Evolutionary conservation across 192 early-diverging fungal genomes (phyloP).

Genomic region (Coemansia sp.): DNA sequence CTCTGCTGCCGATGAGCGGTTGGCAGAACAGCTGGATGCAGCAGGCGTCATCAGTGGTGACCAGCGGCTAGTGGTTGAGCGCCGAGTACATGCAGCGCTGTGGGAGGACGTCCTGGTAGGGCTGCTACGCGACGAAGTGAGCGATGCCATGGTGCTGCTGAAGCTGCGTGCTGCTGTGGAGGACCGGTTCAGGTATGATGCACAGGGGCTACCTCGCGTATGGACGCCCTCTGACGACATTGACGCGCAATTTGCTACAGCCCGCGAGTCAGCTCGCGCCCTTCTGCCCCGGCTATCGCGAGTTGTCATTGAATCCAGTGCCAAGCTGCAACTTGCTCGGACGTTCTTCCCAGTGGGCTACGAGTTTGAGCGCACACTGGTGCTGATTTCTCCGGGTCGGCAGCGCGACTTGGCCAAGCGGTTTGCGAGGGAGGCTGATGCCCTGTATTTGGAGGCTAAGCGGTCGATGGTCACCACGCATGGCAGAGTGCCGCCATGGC

Average conservation of each 20-base stretch:
- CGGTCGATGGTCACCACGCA: slow-evolving; percentile 86
- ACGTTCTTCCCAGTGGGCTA: slow-evolving; percentile 50
- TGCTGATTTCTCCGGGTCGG: slow-evolving; percentile 59
- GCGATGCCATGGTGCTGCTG: slow-evolving; percentile 78
- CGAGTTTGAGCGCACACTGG: slow-evolving; percentile 62
- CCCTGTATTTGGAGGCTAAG: slow-evolving; percentile 93
- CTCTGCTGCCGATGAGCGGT: slow-evolving; percentile 55
- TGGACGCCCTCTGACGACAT: slow-evolving; percentile 97
- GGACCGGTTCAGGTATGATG: slow-evolving; percentile 92
- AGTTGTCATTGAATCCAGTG: slow-evolving; percentile 53
- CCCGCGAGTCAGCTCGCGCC: slow-evolving; percentile 65
- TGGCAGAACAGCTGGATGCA: slow-evolving; percentile 22
- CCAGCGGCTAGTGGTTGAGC: slow-evolving; percentile 51
- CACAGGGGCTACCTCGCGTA: slow-evolving; percentile 84
- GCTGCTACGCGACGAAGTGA: slow-evolving; percentile 75
- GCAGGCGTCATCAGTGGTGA: slow-evolving; percentile 49
- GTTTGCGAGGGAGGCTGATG: slow-evolving; percentile 89
- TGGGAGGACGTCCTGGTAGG: slow-evolving; percentile 73
- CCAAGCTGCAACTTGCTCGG: not conserved
- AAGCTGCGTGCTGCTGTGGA: slow-evolving; percentile 82
- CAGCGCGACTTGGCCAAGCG: slow-evolving; percentile 70
- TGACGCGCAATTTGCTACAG: slow-evolving; percentile 75
- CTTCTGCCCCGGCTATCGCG: slow-evolving; percentile 71
- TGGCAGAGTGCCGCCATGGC: slow-evolving; percentile 83
- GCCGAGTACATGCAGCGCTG: slow-evolving; percentile 58